A percentile compares a stretch with the other conserved stretches of the same genome.
These are phyloP conservation scores for Capronia americana DNA, from an alignment of 2,329 filamentous ascomycete genomes.

Conservation along the genomic window DNA sequence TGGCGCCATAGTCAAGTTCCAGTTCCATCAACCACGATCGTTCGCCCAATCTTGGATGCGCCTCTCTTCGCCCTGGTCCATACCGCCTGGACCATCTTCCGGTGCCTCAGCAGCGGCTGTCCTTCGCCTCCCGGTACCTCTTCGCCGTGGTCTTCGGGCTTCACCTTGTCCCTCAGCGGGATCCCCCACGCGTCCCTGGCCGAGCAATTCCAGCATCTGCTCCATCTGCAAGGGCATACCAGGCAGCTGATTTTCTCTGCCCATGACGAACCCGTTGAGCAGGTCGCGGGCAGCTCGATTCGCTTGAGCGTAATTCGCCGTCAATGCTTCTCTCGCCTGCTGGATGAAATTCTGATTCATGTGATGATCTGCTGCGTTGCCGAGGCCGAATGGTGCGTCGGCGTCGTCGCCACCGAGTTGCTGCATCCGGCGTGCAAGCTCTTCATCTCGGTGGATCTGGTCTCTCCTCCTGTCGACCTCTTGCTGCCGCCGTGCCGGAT, in stretches of 20 bases:
- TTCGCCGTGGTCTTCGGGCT: conserved; percentile 19
- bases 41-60: conserved; percentile 36
- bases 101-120: conserved; percentile 42
- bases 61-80: conserved; percentile 50
- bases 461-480: conserved; percentile 55
- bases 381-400: conserved; percentile 22
- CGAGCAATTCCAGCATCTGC: conserved; percentile 27
- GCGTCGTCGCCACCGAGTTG: conserved; percentile 44
- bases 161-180: conserved; percentile 22
- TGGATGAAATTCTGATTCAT: conserved; percentile 66
- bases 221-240: conserved; percentile 30
- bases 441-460: conserved; percentile 59
- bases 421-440: conserved; percentile 60
- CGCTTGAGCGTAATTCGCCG: conserved; percentile 44
- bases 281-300: conserved; percentile 43
- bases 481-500: conserved; percentile 53
- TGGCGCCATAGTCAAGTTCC: background rate
- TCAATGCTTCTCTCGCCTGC: conserved; percentile 45
- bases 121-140: conserved; percentile 44
- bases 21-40: conserved; percentile 12
- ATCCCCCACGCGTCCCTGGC: conserved; percentile 13
- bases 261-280: conserved; percentile 36
- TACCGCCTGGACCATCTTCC: conserved; percentile 51
- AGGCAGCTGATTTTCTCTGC: conserved; percentile 37
- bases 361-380: conserved; percentile 50